phyloP scores from a whole-genome alignment of 2,329 filamentous ascomycete species.

The Reticulascus tulasneorum region DNA sequence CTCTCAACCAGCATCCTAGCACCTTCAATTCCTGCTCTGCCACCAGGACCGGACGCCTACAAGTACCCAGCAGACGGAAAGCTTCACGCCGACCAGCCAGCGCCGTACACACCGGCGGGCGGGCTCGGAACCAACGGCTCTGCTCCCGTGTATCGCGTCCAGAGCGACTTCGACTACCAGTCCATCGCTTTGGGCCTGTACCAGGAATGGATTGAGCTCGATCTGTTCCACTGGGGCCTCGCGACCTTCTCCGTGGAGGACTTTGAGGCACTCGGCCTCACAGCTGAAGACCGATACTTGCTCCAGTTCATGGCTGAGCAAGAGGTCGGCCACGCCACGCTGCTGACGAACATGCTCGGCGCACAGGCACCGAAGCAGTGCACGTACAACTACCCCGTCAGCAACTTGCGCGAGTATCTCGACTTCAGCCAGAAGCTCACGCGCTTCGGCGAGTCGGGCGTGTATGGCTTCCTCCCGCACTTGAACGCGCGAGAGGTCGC shows the following conservation, averaged over 20 bases:
- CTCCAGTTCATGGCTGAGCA: conserved; percentile 75
- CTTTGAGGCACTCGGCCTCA: conserved; percentile 65
- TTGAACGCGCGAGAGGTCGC: conserved; percentile 72
- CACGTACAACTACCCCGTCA: conserved; percentile 77
- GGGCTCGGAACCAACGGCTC: conserved; percentile 77
- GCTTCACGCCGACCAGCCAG: conserved; percentile 63
- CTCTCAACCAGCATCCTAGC: conserved; percentile 54
- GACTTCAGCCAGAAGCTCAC: conserved; percentile 87
- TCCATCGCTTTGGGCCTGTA: conserved; percentile 72
- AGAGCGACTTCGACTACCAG: conserved; percentile 81
- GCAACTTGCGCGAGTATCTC: conserved; percentile 69
- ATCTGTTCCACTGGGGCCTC: conserved; percentile 75
- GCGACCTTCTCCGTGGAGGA: conserved; percentile 65
- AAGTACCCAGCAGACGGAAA: conserved; percentile 69
- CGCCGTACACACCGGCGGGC: conserved; percentile 68
- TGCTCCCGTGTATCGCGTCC: conserved; percentile 68
- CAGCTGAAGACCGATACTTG: conserved; percentile 63
- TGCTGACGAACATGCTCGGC: conserved; percentile 75
- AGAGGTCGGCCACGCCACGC: conserved; percentile 72
- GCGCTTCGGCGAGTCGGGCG: conserved; percentile 72
- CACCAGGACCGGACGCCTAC: conserved; percentile 57
- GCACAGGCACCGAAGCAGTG: conserved; percentile 66
- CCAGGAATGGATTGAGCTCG: conserved; percentile 81
- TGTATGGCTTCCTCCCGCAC: conserved; percentile 77
- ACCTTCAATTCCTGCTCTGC: conserved; percentile 52